Percentiles rank a stretch among this genome's conserved stretches.
Evolutionary conservation across 805 yeast species (phyloP).

Genomic region (Yamadazyma nakazawae): DNA sequence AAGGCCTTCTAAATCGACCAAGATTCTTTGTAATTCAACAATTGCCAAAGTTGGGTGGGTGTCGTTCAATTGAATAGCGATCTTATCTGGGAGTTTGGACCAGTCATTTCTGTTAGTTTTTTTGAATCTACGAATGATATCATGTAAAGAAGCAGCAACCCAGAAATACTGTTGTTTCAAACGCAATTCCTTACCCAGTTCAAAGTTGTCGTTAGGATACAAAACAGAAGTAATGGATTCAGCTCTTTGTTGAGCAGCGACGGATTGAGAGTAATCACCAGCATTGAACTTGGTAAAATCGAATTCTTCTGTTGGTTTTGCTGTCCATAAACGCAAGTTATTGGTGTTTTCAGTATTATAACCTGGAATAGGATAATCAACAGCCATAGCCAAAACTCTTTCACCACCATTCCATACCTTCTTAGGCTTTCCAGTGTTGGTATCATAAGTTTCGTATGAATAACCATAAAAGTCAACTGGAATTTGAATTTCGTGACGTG

Average conservation of each 20-base stretch:
- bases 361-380: conserved; percentile 92
- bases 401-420: conserved; percentile 87
- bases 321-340: conserved; percentile 86
- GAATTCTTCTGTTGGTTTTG: conserved; percentile 85
- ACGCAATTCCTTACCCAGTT: conserved; percentile 85
- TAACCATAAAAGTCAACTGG: conserved; percentile 90
- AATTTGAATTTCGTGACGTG: conserved; percentile 78
- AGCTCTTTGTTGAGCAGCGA: conserved; percentile 79
- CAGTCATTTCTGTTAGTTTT: conserved; percentile 69
- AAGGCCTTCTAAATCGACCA: conserved; percentile 79
- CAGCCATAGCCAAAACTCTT: conserved; percentile 83
- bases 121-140: conserved; percentile 84
- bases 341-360: conserved; percentile 78
- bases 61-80: conserved; percentile 91
- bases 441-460: conserved; percentile 55
- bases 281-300: conserved; percentile 87
- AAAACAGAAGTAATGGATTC: conserved; percentile 89
- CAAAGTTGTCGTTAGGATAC: conserved; percentile 92
- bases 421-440: conserved; percentile 51
- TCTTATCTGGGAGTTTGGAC: conserved; percentile 77
- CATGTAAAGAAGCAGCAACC: conserved; percentile 93
- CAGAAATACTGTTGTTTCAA: conserved; percentile 95
- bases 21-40: conserved; percentile 82
- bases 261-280: conserved; percentile 87
- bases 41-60: conserved; percentile 93